phyloP scores from a whole-genome alignment of 2,329 filamentous ascomycete species.

The Pestalotiopsis sp. region DNA sequence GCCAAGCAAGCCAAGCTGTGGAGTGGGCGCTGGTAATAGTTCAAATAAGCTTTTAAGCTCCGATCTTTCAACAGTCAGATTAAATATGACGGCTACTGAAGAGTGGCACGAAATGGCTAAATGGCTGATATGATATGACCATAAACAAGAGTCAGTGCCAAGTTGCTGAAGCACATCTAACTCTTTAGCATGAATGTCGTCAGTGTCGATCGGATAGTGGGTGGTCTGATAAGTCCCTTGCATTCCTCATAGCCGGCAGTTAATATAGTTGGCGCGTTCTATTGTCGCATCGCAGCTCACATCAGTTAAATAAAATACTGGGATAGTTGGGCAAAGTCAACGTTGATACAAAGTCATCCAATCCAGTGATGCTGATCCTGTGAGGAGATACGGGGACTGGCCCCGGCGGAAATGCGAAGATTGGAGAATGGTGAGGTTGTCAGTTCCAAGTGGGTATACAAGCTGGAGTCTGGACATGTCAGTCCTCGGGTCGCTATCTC shows the following conservation, averaged over 20 bases:
- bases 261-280: background rate
- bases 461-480: background rate
- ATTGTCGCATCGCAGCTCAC: background rate
- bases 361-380: background rate
- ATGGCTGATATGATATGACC: background rate
- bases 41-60: conserved; percentile 9
- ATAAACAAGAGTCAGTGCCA: background rate
- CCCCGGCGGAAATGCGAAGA: background rate
- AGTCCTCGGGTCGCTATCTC: background rate
- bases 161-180: background rate
- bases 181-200: background rate
- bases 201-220: background rate
- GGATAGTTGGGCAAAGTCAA: background rate
- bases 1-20: conserved; percentile 8
- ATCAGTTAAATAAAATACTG: background rate
- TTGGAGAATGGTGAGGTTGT: background rate
- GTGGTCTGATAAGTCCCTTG: background rate
- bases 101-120: background rate
- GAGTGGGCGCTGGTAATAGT: background rate
- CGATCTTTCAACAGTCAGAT: background rate
- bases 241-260: background rate
- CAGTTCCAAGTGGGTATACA: background rate
- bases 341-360: background rate
- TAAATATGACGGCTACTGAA: background rate
- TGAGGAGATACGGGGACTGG: background rate